A percentile compares a stretch with the other conserved stretches of the same genome.
Evolutionary conservation across 345 rosid species (phyloP).

Genomic region (Eucalyptus leucophloia): DNA sequence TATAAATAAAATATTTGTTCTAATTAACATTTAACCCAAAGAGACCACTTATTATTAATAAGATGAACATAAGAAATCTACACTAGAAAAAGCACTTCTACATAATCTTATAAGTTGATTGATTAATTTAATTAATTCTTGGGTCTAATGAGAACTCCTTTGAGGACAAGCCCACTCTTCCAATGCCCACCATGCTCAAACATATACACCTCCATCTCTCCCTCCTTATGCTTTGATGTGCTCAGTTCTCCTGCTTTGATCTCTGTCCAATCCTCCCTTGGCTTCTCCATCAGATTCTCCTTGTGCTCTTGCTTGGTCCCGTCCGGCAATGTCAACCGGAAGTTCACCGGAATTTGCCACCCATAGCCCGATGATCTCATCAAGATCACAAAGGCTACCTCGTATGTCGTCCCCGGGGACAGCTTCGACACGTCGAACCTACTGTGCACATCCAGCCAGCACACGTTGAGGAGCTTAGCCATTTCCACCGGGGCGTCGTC

Average conservation of each 20-base stretch:
- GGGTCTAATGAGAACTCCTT: conserved; percentile 43
- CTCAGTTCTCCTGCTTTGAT: neutral
- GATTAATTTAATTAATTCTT: neutral
- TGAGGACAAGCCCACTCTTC: conserved; percentile 54
- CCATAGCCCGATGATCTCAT: conserved; percentile 30
- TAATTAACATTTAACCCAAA: too few relatives aligned
- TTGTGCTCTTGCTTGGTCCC: conserved; percentile 22
- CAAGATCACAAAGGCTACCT: conserved; percentile 32
- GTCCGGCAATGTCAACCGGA: conserved; percentile 31
- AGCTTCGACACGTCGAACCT: conserved; percentile 32
- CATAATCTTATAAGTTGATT: neutral
- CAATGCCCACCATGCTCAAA: conserved; percentile 34
- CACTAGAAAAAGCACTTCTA: neutral
- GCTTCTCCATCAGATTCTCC: conserved; percentile 10
- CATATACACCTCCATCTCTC: neutral
- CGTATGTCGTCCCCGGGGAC: conserved; percentile 31
- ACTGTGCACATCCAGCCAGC: conserved; percentile 55
- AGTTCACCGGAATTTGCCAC: conserved; percentile 45
- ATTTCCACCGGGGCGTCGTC: conserved; percentile 17
- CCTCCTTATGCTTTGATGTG: neutral
- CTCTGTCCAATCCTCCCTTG: conserved; percentile 30
- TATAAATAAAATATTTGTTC: too few relatives aligned
- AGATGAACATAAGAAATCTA: neutral
- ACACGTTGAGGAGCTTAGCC: conserved; percentile 31
- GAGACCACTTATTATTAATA: too few relatives aligned